Base-by-base conservation (phyloP, 2,329 filamentous ascomycete genomes). In the Colletotrichum orbiculare region DNA sequence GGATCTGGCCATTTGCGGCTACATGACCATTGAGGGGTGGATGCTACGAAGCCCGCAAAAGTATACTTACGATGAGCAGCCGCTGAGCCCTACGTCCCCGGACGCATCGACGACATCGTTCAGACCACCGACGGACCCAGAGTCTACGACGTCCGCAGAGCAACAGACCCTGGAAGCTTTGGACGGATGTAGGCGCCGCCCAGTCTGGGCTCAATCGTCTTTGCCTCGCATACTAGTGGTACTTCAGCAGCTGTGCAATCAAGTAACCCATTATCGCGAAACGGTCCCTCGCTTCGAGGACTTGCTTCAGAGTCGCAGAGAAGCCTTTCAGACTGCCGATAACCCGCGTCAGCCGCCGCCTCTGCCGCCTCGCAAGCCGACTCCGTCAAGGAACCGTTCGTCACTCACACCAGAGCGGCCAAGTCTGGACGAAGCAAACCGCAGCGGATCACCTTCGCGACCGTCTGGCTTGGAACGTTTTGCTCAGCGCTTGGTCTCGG, bases 1-100 rank as follows among this genome's bases (percentile, higher is more conserved):
- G 35, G 91, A 93, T 69, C 82, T 99, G 45, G 92, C 92, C 10
- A 89, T 92, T 1, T 98, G 96, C 71, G 91, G 93, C 6, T 91
- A 92, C 68, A 90, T 97, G 73, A 88, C 89, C 17, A 84, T 97
- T 11, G 93, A 97, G 73, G 91, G 92, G n/a, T 99, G 96, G 95
- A 81, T 98, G 37, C 82, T 95, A 6, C 89, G 93, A 13, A 88
- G 90, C 57, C 91, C 92, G 4, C 82, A 80, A n/a, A 83, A 81
- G 64, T 91, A 89, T 72, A 79, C 81, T 6, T 91, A 87, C 64
- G 81, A 82, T 8, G 83, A 84, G 12, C 65, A 63, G 77, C 81
- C 37, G 68, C 80, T 25, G 71, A 78, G 54, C 10, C 72, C 72
- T 3, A 69, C 54, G 0, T 64, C 64, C 8, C 64, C 64, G 4